These are phyloP conservation scores for Sutorius australiensis DNA, from an alignment of 768 basidiomycete genomes.

Conservation along the genomic window DNA sequence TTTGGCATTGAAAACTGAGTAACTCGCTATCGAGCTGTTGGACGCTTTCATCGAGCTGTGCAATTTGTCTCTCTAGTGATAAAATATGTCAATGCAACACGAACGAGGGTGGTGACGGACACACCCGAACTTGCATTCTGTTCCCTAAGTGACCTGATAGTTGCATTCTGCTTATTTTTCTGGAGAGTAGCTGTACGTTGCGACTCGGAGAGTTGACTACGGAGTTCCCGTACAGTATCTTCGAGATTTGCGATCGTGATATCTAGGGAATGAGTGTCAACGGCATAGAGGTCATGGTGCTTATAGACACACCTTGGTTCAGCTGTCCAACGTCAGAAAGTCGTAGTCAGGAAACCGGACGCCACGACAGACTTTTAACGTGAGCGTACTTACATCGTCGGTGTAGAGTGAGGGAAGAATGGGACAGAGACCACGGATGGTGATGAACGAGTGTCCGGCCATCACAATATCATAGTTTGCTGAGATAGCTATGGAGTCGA, in stretches of 20 bases:
- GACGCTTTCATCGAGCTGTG: background rate
- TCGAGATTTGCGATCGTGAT: background rate
- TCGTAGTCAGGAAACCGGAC: no score
- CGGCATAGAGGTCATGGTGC: background rate
- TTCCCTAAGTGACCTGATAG: background rate
- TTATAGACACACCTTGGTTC: background rate
- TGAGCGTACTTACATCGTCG: background rate
- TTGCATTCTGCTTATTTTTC: background rate
- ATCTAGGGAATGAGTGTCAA: background rate
- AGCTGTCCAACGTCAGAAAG: background rate
- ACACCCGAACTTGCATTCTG: background rate
- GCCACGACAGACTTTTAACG: background rate
- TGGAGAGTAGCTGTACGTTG: background rate
- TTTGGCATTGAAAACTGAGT: no score
- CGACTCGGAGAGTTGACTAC: background rate
- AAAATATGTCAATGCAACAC: background rate
- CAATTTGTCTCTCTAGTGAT: background rate
- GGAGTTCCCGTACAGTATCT: background rate
- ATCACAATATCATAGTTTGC: background rate
- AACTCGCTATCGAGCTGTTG: background rate
- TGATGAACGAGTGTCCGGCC: background rate
- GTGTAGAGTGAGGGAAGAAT: background rate
- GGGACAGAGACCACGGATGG: background rate
- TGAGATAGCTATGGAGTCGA: conserved; percentile 1
- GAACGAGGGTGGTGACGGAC: background rate